Conservation (phyloP, 2,329 filamentous ascomycete genomes). For the Pezicula carpinea region DNA sequence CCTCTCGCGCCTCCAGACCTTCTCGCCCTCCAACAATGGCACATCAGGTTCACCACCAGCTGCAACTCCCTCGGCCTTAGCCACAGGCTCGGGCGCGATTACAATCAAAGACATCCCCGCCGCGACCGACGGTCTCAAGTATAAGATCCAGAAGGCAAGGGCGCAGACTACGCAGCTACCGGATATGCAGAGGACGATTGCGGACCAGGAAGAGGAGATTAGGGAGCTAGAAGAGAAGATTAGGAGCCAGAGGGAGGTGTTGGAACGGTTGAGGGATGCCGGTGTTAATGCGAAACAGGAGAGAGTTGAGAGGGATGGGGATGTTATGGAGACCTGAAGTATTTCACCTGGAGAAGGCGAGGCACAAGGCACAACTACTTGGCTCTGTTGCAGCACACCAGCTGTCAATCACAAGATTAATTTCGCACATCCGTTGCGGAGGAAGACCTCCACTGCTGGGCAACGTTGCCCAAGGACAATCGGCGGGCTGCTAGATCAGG, state of each 20-base stretch:
- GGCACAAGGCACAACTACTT: not conserved
- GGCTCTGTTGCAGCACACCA: no score
- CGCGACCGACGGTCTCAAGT: constrained; percentile 73
- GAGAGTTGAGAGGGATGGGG: constrained; percentile 27
- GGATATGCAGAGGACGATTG: constrained; percentile 62
- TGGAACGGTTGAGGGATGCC: constrained; percentile 49
- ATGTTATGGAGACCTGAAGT: constrained; percentile 38
- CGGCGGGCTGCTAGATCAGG: no score
- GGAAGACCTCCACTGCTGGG: no score
- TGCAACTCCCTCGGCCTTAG: constrained; percentile 31
- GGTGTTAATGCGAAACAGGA: constrained; percentile 37
- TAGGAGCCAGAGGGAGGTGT: constrained; percentile 52
- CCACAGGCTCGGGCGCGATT: constrained; percentile 21
- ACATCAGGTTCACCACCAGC: constrained; percentile 25
- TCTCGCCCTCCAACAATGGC: constrained; percentile 33
- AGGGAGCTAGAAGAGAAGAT: constrained; percentile 60
- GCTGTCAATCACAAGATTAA: no score
- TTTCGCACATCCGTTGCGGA: no score
- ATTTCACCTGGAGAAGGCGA: not conserved
- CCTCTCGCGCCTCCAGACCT: constrained; percentile 64
- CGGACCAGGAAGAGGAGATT: constrained; percentile 70
- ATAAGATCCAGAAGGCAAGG: constrained; percentile 77
- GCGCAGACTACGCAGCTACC: constrained; percentile 60
- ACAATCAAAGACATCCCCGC: constrained; percentile 69
- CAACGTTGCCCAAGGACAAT: no score